A percentile compares a stretch with the other conserved stretches of the same genome.
Evolutionary conservation across 768 basidiomycete species (phyloP).

Genomic region (Boletales sp.): DNA sequence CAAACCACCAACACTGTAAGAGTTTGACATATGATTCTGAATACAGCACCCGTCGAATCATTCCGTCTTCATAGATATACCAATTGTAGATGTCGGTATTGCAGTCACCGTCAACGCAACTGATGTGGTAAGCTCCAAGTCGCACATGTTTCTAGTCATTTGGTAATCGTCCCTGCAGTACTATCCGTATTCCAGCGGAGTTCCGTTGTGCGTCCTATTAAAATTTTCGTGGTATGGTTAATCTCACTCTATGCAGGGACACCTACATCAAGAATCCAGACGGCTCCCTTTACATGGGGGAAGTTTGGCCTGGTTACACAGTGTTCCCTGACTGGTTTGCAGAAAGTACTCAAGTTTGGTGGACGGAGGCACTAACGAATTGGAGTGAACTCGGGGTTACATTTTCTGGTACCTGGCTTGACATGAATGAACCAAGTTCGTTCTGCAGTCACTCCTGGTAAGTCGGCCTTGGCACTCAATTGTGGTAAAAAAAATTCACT

Average conservation of each 20-base stretch:
- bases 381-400: constrained; percentile 52
- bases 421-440: constrained; percentile 66
- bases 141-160: not conserved
- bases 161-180: constrained; percentile 42
- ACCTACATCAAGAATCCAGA: constrained; percentile 76
- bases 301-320: constrained; percentile 77
- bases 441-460: constrained; percentile 63
- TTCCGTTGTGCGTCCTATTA: constrained; percentile 42
- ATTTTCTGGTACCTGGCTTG: constrained; percentile 64
- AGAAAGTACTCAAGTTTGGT: constrained; percentile 49
- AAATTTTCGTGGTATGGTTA: not conserved
- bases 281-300: constrained; percentile 65
- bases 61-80: constrained; percentile 45
- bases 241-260: constrained; percentile 36
- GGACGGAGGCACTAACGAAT: constrained; percentile 57
- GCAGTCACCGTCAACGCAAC: constrained; percentile 54
- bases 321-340: constrained; percentile 67
- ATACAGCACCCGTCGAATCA: not conserved
- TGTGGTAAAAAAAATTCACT: not conserved
- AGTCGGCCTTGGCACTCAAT: not conserved
- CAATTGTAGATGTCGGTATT: constrained; percentile 66
- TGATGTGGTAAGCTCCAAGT: constrained; percentile 50
- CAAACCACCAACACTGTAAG: constrained; percentile 31
- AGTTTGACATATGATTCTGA: not conserved
- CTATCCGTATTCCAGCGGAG: constrained; percentile 60